Evolutionary conservation across 805 yeast genomes (phyloP), one percentile per base, ranked within the genome.

Genomic region (Candida endomychidarum): DNA sequence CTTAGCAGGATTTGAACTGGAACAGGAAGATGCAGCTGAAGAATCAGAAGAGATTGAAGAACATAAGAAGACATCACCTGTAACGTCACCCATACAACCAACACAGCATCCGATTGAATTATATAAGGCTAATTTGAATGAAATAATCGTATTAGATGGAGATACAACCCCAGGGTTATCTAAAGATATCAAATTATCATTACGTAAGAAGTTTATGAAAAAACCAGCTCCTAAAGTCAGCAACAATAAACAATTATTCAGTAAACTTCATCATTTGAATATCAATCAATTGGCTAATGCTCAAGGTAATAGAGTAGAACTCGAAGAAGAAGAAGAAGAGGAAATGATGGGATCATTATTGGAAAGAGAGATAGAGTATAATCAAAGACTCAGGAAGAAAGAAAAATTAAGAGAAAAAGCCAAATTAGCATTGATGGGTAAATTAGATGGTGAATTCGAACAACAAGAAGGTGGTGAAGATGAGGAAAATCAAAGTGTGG

Each of bases 331-430:
- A 27, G 72, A 68, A 45, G 73, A 69, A 36, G 75, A 69, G 30
- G 73, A 67, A 34, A 60, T 61, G 18, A 67, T 69, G 73, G 72
- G 68, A 5, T 56, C 63, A 8, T 56, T 70, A 29, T 61, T 78
- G 48, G 77, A 76, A 47, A 65, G 74, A 42, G 81, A 76, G 51
- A 68, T 75, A 45, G 71, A 70, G 41, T 65, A 81, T 47, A 75
- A 64, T 11, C 56, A 67, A 37, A 64, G 65, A 14, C 65, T 76
- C 21, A 65, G 78, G 32, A 65, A 63, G 46, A 58, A 62, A 41
- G 78, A 74, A 45, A 66, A 63, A 47, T 38, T 63, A 16, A 52
- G 54, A 53, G 71, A 56, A 53, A 64, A 46, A 52, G 77, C 63
- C 5, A 61, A 59, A 30, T 38, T 50, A 36, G 69, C 67, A 3